These are phyloP conservation scores for Acanthamoeba castellanii DNA, from an alignment of 208 protist species.

Conservation along the genomic window DNA sequence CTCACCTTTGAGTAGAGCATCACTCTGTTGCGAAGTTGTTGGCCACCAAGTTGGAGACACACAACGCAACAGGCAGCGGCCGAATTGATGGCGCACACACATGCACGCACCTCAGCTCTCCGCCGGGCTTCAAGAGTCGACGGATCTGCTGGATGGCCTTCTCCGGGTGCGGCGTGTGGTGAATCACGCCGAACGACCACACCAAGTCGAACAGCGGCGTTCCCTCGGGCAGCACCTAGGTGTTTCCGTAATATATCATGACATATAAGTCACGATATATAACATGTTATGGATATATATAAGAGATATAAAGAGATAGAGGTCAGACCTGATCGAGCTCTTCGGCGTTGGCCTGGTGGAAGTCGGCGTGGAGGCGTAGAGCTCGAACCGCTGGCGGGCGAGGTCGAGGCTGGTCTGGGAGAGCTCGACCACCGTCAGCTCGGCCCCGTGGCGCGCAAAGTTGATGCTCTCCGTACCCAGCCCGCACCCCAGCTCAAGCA, in stretches of 20 bases:
- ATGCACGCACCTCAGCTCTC: conserved; percentile 18
- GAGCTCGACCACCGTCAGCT: conserved; percentile 55
- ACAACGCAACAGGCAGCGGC: too few relatives aligned
- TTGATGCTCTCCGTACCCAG: conserved; percentile 61
- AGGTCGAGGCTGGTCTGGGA: conserved; percentile 2
- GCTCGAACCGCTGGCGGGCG: conserved; percentile 17
- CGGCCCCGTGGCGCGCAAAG: conserved; percentile 56
- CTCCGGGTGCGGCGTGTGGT: conserved; percentile 48
- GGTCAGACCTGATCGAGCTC: conserved; percentile 36
- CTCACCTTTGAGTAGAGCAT: conserved; percentile 71
- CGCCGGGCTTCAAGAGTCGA: background rate
- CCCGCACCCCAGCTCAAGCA: conserved; percentile 62
- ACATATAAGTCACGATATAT: too few relatives aligned
- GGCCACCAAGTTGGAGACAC: too few relatives aligned
- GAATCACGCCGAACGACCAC: conserved; percentile 61
- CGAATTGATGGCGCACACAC: too few relatives aligned
- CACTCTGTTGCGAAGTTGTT: background rate
- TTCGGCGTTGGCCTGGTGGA: conserved; percentile 60
- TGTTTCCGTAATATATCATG: background rate
- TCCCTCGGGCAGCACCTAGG: background rate
- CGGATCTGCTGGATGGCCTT: conserved; percentile 3
- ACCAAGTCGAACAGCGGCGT: conserved; percentile 25
- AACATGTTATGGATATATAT: too few relatives aligned
- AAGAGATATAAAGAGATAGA: too few relatives aligned
- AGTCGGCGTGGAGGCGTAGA: conserved; percentile 28